A percentile compares a stretch with the other conserved stretches of the same genome.
Evolutionary conservation across 140 eudicot genomes (phyloP).

Genomic region (Oenanthe javanica): DNA sequence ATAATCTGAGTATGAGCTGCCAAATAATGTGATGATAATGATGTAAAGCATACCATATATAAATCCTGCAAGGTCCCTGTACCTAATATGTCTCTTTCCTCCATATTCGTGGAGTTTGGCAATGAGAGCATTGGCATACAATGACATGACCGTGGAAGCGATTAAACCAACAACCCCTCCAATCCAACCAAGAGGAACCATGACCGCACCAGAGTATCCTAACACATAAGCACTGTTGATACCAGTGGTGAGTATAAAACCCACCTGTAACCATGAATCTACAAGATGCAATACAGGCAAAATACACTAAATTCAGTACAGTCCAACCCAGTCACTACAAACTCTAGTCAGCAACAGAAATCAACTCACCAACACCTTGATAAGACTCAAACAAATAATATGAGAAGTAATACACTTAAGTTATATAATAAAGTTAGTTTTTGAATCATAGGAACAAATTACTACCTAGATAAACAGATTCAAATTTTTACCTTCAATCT

Average conservation of each 20-base stretch:
- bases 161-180: slow-evolving; percentile 82
- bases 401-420: neutral
- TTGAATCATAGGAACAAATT: neutral
- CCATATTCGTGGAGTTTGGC: slow-evolving; percentile 85
- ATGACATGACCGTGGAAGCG: slow-evolving; percentile 57
- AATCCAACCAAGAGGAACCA: slow-evolving; percentile 93
- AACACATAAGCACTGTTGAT: slow-evolving; percentile 87
- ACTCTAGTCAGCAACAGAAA: neutral
- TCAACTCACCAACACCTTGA: neutral
- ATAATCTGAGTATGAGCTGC: neutral
- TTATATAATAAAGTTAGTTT: neutral
- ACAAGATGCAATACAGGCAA: slow-evolving; percentile 20
- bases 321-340: neutral
- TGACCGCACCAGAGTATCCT: slow-evolving; percentile 79
- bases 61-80: slow-evolving; percentile 89
- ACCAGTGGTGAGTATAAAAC: slow-evolving; percentile 85
- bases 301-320: slow-evolving; percentile 10
- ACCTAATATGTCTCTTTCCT: slow-evolving; percentile 88
- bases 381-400: neutral
- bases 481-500: neutral
- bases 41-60: slow-evolving; percentile 52
- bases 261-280: slow-evolving; percentile 99
- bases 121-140: slow-evolving; percentile 71
- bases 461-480: neutral
- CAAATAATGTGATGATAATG: neutral